Conservation (phyloP, 1,284 basidiomycete species). For the Cyathus pygmaeus region DNA sequence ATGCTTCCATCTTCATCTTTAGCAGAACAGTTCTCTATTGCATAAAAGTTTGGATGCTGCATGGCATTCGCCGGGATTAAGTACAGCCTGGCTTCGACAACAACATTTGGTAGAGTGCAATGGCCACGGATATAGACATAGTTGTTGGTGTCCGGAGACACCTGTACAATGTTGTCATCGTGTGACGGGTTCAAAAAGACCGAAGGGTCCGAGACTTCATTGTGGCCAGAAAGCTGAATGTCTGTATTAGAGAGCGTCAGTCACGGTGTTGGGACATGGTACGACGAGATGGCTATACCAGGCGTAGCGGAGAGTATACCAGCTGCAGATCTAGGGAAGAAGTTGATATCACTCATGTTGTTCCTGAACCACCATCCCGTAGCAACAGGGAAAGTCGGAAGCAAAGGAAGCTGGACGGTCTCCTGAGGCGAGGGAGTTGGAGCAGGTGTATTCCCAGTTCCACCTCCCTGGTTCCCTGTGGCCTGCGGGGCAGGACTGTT, state of each 20-base stretch:
- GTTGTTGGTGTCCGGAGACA: neutral
- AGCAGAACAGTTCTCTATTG: neutral
- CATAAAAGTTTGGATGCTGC: neutral
- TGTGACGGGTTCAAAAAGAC: neutral
- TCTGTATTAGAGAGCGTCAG: neutral
- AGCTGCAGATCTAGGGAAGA: neutral
- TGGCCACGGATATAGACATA: neutral
- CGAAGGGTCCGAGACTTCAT: neutral
- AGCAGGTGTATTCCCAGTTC: no score
- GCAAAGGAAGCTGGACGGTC: neutral
- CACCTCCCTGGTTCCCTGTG: neutral
- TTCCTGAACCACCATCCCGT: constrained; percentile 1
- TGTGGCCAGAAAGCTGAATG: neutral
- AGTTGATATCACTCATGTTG: neutral
- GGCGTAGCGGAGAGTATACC: neutral
- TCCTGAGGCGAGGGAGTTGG: no score
- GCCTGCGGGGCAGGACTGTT: neutral
- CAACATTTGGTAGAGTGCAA: neutral
- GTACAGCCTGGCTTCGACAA: neutral
- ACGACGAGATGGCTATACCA: neutral
- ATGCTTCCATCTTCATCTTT: neutral
- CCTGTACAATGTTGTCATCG: neutral
- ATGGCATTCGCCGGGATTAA: neutral
- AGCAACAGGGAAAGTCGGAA: neutral
- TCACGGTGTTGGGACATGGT: neutral